A percentile compares a stretch with the other conserved stretches of the same genome.
phyloP scores from a whole-genome alignment of 2,329 filamentous ascomycete genomes.

The Didymellaceae sp. region DNA sequence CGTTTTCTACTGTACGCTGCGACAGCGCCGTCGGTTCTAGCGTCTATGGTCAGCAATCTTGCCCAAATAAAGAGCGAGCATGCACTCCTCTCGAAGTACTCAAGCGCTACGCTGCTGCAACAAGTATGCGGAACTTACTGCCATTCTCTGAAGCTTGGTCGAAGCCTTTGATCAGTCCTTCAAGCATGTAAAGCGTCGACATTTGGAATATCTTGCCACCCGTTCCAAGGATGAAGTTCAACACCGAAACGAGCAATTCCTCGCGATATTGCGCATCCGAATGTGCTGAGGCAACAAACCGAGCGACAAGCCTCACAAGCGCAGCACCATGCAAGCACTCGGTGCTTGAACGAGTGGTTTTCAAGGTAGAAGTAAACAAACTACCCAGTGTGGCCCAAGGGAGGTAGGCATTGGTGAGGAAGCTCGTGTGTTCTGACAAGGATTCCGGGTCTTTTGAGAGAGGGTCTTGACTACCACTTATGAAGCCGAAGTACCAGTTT shows the following conservation, averaged over 20 bases:
- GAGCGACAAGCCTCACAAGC: conserved; percentile 46
- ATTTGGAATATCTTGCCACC: conserved; percentile 49
- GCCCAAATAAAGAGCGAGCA: background rate
- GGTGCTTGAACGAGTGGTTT: conserved; percentile 35
- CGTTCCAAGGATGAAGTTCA: conserved; percentile 47
- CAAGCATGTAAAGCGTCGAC: conserved; percentile 51
- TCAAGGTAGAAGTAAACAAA: conserved; percentile 52
- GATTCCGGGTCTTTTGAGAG: conserved; percentile 4
- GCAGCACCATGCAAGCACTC: conserved; percentile 51
- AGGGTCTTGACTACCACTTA: conserved; percentile 12
- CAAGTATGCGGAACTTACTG: background rate
- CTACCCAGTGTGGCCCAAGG: conserved; percentile 57
- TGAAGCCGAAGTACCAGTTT: conserved; percentile 52
- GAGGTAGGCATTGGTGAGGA: conserved; percentile 52
- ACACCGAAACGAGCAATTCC: conserved; percentile 37
- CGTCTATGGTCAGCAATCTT: background rate
- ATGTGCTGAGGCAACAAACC: conserved; percentile 30
- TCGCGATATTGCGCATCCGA: conserved; percentile 18
- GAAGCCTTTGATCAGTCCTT: conserved; percentile 51
- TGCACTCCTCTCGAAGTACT: background rate
- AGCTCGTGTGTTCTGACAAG: conserved; percentile 34
- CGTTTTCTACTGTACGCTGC: conserved; percentile 37
- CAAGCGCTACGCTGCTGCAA: background rate
- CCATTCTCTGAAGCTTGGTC: background rate
- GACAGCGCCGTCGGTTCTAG: conserved; percentile 21